Evolutionary conservation across 176 grass and related monocot genomes (phyloP).

Genomic region (Eremochloa ophiuroides): DNA sequence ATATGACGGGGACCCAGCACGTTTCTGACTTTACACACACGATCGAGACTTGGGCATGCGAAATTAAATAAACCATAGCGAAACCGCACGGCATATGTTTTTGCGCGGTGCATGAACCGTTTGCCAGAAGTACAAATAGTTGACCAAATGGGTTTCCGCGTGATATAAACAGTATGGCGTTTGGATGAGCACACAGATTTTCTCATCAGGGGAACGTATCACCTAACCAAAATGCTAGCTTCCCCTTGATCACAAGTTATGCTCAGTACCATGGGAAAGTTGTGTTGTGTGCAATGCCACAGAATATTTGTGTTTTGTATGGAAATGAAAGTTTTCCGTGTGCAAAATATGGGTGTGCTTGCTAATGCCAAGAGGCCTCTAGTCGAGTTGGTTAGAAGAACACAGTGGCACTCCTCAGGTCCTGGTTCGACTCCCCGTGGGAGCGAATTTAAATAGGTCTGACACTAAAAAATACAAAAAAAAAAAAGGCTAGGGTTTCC

Average conservation of each 20-base stretch:
- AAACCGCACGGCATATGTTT: background rate
- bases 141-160: background rate
- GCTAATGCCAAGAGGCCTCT: too few relatives aligned
- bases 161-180: background rate
- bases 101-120: background rate
- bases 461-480: too few relatives aligned
- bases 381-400: too few relatives aligned
- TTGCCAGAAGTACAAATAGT: background rate
- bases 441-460: too few relatives aligned
- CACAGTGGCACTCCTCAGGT: too few relatives aligned
- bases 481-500: too few relatives aligned
- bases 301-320: too few relatives aligned
- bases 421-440: too few relatives aligned
- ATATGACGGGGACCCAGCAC: background rate
- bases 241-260: background rate
- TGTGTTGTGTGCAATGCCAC: too few relatives aligned
- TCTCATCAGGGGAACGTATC: background rate
- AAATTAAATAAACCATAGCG: background rate
- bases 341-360: background rate
- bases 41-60: background rate
- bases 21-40: constrained; percentile 11
- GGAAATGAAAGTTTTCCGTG: too few relatives aligned
- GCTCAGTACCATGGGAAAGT: too few relatives aligned
- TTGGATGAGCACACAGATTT: background rate
- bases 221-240: background rate